These are phyloP conservation scores for Chaetothyriales sp. DNA, from an alignment of 2,329 filamentous ascomycete species.

Conservation along the genomic window DNA sequence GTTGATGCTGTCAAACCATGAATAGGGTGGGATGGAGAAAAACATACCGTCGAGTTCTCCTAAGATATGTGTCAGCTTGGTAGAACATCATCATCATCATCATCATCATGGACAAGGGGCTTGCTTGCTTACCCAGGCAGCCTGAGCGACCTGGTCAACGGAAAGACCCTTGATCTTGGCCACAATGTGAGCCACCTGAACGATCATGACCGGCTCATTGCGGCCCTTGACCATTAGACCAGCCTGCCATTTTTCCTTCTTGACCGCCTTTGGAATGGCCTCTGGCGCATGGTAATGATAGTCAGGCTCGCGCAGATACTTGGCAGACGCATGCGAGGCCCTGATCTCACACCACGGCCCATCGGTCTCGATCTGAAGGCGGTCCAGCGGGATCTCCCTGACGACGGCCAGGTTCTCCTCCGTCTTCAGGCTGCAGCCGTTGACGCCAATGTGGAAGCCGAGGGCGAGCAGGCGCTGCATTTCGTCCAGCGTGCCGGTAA, in stretches of 20 bases:
- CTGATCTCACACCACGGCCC: constrained; percentile 95
- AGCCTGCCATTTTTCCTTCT: constrained; percentile 88
- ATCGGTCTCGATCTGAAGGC: constrained; percentile 89
- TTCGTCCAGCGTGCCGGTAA: constrained; percentile 76
- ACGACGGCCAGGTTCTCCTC: constrained; percentile 80
- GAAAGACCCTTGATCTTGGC: constrained; percentile 68
- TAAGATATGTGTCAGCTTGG: not conserved
- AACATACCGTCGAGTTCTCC: constrained; percentile 24
- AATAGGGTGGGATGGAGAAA: constrained; percentile 33
- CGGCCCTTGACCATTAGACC: constrained; percentile 85
- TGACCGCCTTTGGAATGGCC: constrained; percentile 66
- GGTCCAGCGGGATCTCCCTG: constrained; percentile 57
- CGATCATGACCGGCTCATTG: constrained; percentile 82
- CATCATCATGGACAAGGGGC: no score
- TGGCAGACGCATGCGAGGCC: constrained; percentile 70
- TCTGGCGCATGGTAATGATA: constrained; percentile 19
- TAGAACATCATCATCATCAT: no score
- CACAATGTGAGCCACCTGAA: constrained; percentile 73
- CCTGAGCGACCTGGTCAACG: constrained; percentile 72
- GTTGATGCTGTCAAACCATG: constrained; percentile 26
- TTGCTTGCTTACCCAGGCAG: constrained; percentile 26
- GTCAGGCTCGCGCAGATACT: constrained; percentile 48
- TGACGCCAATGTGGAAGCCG: constrained; percentile 83
- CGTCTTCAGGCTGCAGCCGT: constrained; percentile 93
- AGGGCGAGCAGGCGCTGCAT: constrained; percentile 65